phyloP scores from a whole-genome alignment of 768 basidiomycete species.

The Leccinum obscurum region DNA sequence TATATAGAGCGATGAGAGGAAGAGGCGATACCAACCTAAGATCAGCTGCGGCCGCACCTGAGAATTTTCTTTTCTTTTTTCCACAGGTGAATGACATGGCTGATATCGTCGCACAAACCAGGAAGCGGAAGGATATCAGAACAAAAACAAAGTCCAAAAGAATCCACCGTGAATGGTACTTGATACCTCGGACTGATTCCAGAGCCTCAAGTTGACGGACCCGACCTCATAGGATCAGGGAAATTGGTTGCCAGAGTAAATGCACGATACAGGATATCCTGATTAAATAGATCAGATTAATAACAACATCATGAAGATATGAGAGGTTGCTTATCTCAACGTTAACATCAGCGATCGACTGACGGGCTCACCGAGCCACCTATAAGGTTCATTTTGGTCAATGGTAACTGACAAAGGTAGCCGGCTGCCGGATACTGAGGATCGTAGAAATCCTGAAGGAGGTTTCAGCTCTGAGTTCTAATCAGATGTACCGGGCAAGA shows the following conservation, averaged over 20 bases:
- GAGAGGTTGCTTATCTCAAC: background rate
- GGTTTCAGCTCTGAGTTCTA: conserved; percentile 6
- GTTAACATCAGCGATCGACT: conserved; percentile 14
- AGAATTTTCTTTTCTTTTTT: conserved; percentile 71
- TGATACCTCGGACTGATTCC: conserved; percentile 15
- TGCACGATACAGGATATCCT: background rate
- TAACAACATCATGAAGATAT: background rate
- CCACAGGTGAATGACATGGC: background rate
- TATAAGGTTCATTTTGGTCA: conserved; percentile 55
- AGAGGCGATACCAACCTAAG: conserved; percentile 55
- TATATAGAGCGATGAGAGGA: background rate
- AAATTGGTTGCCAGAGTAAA: background rate
- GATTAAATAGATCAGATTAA: background rate
- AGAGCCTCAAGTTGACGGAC: conserved; percentile 7
- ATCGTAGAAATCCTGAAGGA: too few species aligned
- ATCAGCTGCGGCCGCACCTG: conserved; percentile 80
- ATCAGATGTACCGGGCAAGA: background rate
- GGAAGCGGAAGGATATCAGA: background rate
- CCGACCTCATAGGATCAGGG: conserved; percentile 9
- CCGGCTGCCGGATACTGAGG: conserved; percentile 2
- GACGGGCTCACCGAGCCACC: conserved; percentile 91
- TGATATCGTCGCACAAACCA: background rate
- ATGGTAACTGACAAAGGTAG: conserved; percentile 67
- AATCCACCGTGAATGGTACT: conserved; percentile 15
- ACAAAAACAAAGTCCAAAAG: background rate